These are phyloP conservation scores for Bimuria novae-zelandiae DNA, from an alignment of 2,329 filamentous ascomycete species.

Conservation along the genomic window DNA sequence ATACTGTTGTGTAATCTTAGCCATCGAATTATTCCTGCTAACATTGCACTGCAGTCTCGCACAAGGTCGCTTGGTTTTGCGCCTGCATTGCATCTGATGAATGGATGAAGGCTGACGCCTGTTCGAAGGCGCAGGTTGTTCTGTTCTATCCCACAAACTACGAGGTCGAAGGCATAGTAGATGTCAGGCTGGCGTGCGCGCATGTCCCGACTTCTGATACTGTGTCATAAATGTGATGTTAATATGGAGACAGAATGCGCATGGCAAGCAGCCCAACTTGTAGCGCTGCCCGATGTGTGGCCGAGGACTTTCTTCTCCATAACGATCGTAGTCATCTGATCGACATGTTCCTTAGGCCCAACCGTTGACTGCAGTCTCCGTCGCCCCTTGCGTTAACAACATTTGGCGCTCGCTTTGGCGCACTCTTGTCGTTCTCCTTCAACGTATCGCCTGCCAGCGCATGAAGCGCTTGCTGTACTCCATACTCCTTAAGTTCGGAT, in stretches of 20 bases:
- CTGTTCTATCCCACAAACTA: too few species aligned
- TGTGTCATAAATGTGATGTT: too few species aligned
- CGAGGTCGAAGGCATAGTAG: too few species aligned
- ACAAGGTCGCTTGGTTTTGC: not conserved
- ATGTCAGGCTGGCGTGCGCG: too few species aligned
- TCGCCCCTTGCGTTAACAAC: not conserved
- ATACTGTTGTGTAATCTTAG: conserved; percentile 3
- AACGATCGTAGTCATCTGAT: not conserved
- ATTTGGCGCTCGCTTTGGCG: not conserved
- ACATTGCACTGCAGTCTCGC: conserved; percentile 2
- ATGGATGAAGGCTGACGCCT: too few species aligned
- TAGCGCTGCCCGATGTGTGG: too few species aligned
- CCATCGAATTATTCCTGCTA: not conserved
- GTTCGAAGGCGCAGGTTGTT: too few species aligned
- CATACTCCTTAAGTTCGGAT: conserved; percentile 30
- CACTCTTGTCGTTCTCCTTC: conserved; percentile 8
- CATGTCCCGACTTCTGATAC: too few species aligned
- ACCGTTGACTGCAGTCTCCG: conserved; percentile 1
- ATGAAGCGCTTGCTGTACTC: conserved; percentile 29
- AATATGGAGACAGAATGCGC: too few species aligned
- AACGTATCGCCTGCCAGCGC: conserved; percentile 22
- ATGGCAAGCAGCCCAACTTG: too few species aligned
- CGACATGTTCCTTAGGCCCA: not conserved
- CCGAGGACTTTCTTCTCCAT: not conserved
- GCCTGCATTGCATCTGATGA: too few species aligned